Evolutionary conservation across 345 rosid genomes (phyloP).

Genomic region (Lumnitzera racemosa): DNA sequence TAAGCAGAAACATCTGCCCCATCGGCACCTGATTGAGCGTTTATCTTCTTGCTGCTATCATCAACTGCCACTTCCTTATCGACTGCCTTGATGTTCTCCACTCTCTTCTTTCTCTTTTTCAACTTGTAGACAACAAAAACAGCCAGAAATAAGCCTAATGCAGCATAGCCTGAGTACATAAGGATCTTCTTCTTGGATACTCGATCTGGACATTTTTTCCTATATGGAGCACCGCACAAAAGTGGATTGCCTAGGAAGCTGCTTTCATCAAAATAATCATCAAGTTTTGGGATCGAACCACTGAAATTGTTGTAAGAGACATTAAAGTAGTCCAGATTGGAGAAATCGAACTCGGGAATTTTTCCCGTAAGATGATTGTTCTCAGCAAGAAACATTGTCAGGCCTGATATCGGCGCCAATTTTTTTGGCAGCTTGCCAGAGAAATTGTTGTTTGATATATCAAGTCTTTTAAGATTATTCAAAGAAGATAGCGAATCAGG

Average conservation of each 20-base stretch:
- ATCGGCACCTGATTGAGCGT: constrained; percentile 14
- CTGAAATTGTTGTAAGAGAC: constrained; percentile 46
- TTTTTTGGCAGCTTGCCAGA: constrained; percentile 34
- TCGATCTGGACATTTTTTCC: constrained; percentile 17
- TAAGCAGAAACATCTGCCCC: constrained; percentile 20
- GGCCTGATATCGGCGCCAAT: constrained; percentile 29
- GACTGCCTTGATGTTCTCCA: constrained; percentile 9
- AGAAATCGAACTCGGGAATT: constrained; percentile 37
- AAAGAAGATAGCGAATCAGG: constrained; percentile 29
- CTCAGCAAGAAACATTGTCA: constrained; percentile 29
- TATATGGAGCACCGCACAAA: constrained; percentile 32
- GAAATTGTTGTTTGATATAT: constrained; percentile 40
- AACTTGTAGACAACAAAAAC: constrained; percentile 15
- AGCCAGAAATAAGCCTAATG: constrained; percentile 20
- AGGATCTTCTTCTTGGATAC: constrained; percentile 20
- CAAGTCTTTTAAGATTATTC: constrained; percentile 31
- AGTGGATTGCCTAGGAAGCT: constrained; percentile 36
- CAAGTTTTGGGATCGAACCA: constrained; percentile 31
- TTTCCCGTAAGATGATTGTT: constrained; percentile 38
- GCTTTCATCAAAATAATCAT: constrained; percentile 11
- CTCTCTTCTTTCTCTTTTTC: constrained; percentile 12
- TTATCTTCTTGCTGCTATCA: constrained; percentile 13
- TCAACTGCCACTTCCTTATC: constrained; percentile 23
- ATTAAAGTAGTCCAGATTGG: constrained; percentile 34
- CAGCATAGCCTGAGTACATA: constrained; percentile 39